These are phyloP conservation scores for Hymenotorrendiella dingleyae DNA, from an alignment of 2,329 filamentous ascomycete species.

Conservation along the genomic window DNA sequence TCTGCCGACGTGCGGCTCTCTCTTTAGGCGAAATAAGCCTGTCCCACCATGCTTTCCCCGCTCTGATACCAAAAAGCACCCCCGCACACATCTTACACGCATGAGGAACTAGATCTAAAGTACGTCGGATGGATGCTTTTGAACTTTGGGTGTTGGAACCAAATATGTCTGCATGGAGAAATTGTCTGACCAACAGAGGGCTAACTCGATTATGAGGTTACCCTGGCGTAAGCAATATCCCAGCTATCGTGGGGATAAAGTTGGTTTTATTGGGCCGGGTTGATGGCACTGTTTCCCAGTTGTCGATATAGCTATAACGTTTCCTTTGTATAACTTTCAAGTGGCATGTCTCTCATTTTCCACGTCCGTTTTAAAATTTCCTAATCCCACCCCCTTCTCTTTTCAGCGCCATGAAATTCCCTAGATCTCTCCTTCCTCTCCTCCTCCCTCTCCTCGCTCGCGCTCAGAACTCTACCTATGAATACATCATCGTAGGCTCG, in stretches of 20 bases:
- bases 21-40: too few species aligned
- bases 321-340: neutral
- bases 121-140: too few species aligned
- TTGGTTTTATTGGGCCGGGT: neutral
- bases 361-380: neutral
- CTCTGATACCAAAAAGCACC: too few species aligned
- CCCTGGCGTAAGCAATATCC: neutral
- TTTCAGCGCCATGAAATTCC: neutral
- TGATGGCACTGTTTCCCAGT: neutral
- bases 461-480: neutral
- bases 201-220: too few species aligned
- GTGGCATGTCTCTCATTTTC: too few species aligned
- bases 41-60: too few species aligned
- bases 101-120: too few species aligned
- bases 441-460: neutral
- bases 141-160: too few species aligned
- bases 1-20: too few species aligned
- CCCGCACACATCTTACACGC: too few species aligned
- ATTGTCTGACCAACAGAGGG: too few species aligned
- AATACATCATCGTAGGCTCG: conserved; percentile 38
- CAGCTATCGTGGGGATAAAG: neutral
- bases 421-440: neutral
- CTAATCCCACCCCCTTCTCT: neutral
- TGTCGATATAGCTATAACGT: neutral
- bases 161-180: too few species aligned